A percentile compares a stretch with the other conserved stretches of the same genome.
Evolutionary conservation across 805 yeast species (phyloP).

Genomic region (Yarrowia sp.): DNA sequence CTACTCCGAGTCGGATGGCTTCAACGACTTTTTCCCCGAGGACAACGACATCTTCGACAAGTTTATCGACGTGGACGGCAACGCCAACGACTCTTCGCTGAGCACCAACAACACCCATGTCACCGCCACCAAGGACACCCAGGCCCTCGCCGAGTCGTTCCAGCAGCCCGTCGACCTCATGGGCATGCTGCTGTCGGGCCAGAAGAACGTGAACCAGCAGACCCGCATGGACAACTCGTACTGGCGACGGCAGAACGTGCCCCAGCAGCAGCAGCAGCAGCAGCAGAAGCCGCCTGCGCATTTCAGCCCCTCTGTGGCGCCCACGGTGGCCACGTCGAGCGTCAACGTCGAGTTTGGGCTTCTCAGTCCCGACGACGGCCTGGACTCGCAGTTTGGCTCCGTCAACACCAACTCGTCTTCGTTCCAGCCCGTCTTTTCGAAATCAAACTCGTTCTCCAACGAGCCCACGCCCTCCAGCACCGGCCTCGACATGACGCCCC

Average conservation of each 20-base stretch:
- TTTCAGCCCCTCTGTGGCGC: constrained; percentile 33
- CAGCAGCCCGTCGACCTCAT: constrained; percentile 37
- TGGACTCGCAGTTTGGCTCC: constrained; percentile 37
- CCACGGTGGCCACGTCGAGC: constrained; percentile 34
- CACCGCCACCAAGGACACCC: background rate
- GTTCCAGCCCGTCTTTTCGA: constrained; percentile 29
- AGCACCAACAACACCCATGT: constrained; percentile 34
- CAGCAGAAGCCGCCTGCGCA: constrained; percentile 26
- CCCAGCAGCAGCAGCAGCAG: constrained; percentile 12
- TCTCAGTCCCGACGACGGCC: constrained; percentile 33
- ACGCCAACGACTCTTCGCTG: constrained; percentile 22
- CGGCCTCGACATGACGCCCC: constrained; percentile 31
- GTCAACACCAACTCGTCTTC: constrained; percentile 33
- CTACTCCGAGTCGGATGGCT: constrained; percentile 39
- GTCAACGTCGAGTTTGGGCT: constrained; percentile 38
- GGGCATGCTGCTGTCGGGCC: constrained; percentile 37
- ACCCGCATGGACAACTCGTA: constrained; percentile 24
- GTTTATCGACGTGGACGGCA: constrained; percentile 36
- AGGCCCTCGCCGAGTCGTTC: constrained; percentile 5
- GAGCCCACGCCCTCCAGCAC: constrained; percentile 31
- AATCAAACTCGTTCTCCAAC: constrained; percentile 30
- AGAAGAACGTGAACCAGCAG: constrained; percentile 32
- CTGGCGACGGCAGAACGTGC: constrained; percentile 31
- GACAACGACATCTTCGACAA: constrained; percentile 39
- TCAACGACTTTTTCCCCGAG: constrained; percentile 39